Evolutionary conservation across 2,329 filamentous ascomycete species (phyloP), one percentile per base, ranked within the genome.

Genomic region (Lachnellula arida): DNA sequence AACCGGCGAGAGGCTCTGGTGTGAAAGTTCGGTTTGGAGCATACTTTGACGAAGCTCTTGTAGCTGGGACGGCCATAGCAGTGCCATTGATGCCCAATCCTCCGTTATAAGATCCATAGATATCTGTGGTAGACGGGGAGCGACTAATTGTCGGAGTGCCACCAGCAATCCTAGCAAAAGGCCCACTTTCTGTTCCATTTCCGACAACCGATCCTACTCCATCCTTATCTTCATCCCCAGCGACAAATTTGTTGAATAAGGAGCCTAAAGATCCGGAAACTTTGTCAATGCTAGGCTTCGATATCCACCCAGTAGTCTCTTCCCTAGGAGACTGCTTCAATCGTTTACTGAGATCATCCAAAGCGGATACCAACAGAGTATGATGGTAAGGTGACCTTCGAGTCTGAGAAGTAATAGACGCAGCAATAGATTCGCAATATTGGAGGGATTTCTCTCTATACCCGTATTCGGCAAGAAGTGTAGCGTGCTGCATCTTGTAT

Each of bases 191-290:
- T 19, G 71, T 74, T 49, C 81, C 81, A 35, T 71, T 77, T 46
- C 82, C 83, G 52, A 78, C 79, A 5, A 76, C 76, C 12, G 82
- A 77, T 8, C 77, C 82, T 53, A 79, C 79, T 0, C 81, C 83
- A 9, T 78, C 78, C 35, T 78, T 78, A 51, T 91, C 88, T 53
- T 97, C 93, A 57, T 97, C 93, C 14, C 94, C 95, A 51, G 89
- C 86, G 58, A 99, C 91, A 68, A 99, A 99, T 67, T 91, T 97
- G 74, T 92, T 97, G 74, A 99, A 97, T 57, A 88, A 91, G 61
- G 86, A 91, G 81, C 91, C 92, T 69, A 97, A 84, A 35, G 88
- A 91, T 59, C 88, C 91, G 2, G 92, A 94, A 0, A 97, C 91
- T 73, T 95, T 96, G 72, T 95, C 92, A 82, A 97, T 95, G 71